Evolutionary conservation across 108 stramenopile species (phyloP).

Genomic region (Pseudonitzschia pungens): DNA sequence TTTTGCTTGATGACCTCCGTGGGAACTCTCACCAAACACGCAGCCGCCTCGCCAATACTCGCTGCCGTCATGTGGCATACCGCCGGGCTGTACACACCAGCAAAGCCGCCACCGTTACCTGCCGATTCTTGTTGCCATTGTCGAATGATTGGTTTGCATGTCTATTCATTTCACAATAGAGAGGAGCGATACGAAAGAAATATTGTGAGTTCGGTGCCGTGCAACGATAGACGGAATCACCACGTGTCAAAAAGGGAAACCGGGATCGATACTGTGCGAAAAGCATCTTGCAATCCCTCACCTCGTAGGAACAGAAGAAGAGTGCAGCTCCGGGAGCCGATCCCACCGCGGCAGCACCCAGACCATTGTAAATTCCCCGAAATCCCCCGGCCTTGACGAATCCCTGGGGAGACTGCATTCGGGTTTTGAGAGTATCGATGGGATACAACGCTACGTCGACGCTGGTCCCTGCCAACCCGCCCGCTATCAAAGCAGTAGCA

Average conservation of each 20-base stretch:
- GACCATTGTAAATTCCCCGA: slow-evolving; percentile 81
- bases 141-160: slow-evolving; percentile 56
- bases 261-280: too few relatives aligned
- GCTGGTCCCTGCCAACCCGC: slow-evolving; percentile 84
- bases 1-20: slow-evolving; percentile 97
- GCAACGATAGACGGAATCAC: too few relatives aligned
- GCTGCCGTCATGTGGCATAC: slow-evolving; percentile 90
- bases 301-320: slow-evolving; percentile 97
- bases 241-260: too few relatives aligned
- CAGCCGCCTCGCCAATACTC: slow-evolving; percentile 87
- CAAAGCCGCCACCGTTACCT: not conserved
- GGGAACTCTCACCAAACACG: slow-evolving; percentile 96
- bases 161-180: slow-evolving; percentile 13
- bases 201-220: too few relatives aligned
- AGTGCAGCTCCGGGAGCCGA: slow-evolving; percentile 91
- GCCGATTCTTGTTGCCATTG: slow-evolving; percentile 33
- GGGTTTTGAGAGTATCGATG: slow-evolving; percentile 93
- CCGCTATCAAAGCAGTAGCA: slow-evolving; percentile 70
- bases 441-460: slow-evolving; percentile 94
- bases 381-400: slow-evolving; percentile 89
- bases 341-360: slow-evolving; percentile 85
- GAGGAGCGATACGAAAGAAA: not conserved
- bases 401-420: slow-evolving; percentile 88
- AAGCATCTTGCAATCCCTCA: slow-evolving; percentile 16
- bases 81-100: slow-evolving; percentile 22